Evolutionary conservation across 257 asterid genomes (phyloP), one percentile per base, ranked within the genome.

Genomic region (Eustoma russellianum): DNA sequence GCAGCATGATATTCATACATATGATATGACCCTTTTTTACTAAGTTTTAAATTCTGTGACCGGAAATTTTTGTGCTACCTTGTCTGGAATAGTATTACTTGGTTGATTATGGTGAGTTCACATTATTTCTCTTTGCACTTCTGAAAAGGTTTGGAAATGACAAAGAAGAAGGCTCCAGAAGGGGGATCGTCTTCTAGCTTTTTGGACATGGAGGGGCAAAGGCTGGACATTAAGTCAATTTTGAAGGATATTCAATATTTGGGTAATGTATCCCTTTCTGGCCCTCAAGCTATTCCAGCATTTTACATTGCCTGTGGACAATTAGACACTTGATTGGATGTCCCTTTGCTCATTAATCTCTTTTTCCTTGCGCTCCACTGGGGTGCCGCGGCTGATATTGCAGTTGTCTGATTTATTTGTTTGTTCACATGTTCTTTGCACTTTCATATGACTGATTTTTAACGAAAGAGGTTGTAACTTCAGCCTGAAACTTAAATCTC

Each of bases 191-290:
- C 64, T 12, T 54, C 51, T 33, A 15, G 34, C 38, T 13, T 48
- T 40, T 61, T 5, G 67, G 81, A 72, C 59, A 5, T 50, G 18
- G 71, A 61, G 41, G 73, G 54, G 40, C 71, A 55, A 5, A 69
- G 16, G 70, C 62, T 78, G 71, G 81, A 80, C 59, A 68, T 86
- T 69, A 69, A 57, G 70, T 76, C 85, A 46, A 83, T 78, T 41
- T 51, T 77, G 58, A 83, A 79, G 69, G 94, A 83, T 57, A 76
- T 78, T 17, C 76, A 83, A 60, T 71, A 64, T 66, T 45, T 81
- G 59, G 89, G 94, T 81, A 75, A 46, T 19, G 13, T 28, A 17
- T 19, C 17, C 8, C 40, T 35, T 15, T n/a, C 33, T 6, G 1
- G 13, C 7, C 10, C 16, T 49, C 6, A 50, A 5, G 33, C 35